These are phyloP conservation scores for Paraphoma sp. DNA, from an alignment of 2,329 filamentous ascomycete genomes.

Conservation along the genomic window DNA sequence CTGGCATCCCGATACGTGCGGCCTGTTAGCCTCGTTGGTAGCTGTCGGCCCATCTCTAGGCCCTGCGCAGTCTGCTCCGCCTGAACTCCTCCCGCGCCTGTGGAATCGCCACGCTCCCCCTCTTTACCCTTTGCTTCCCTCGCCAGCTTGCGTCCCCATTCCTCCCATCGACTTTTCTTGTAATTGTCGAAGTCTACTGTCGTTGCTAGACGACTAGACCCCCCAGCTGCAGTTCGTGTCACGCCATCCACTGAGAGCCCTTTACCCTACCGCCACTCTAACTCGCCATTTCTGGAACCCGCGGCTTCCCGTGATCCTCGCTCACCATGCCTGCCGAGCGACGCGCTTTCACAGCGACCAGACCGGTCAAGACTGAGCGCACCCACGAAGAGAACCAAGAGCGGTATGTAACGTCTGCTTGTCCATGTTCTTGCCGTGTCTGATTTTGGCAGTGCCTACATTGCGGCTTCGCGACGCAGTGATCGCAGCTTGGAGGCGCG, in stretches of 20 bases:
- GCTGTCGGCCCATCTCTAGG: conserved; percentile 34
- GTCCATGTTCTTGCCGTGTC: background rate
- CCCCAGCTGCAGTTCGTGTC: background rate
- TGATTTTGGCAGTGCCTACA: conserved; percentile 72
- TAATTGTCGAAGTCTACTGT: conserved; percentile 20
- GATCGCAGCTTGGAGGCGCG: conserved; percentile 88
- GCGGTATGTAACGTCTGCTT: conserved; percentile 50
- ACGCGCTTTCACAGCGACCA: conserved; percentile 39
- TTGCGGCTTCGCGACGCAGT: conserved; percentile 85
- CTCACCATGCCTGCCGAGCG: conserved; percentile 50
- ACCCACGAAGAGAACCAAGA: conserved; percentile 85
- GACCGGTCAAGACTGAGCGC: conserved; percentile 69
- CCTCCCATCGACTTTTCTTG: conserved; percentile 10
- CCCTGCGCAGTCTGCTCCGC: conserved; percentile 23
- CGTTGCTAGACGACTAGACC: conserved; percentile 22
- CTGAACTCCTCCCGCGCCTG: conserved; percentile 20
- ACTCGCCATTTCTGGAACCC: conserved; percentile 15
- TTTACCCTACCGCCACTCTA: conserved; percentile 14
- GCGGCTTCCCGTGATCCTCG: background rate
- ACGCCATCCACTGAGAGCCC: background rate
- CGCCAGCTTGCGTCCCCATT: conserved; percentile 7
- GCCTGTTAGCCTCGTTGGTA: conserved; percentile 4
- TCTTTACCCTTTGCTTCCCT: conserved; percentile 16
- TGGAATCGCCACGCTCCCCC: conserved; percentile 34
- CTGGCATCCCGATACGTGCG: conserved; percentile 22